phyloP scores from a whole-genome alignment of 805 yeast species.

The Yarrowia sp. region DNA sequence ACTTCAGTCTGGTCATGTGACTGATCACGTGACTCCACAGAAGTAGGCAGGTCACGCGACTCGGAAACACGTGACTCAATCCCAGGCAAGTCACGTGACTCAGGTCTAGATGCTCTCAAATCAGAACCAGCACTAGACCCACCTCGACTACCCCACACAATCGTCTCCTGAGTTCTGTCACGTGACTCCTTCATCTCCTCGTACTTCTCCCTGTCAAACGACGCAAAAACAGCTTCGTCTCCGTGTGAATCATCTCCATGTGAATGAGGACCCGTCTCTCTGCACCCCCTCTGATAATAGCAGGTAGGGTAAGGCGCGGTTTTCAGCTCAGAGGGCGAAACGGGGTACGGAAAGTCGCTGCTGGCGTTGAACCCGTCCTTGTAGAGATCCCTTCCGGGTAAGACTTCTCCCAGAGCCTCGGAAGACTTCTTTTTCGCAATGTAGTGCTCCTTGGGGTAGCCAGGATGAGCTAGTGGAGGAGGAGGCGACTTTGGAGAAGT shows the following conservation, averaged over 20 bases:
- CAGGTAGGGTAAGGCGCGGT: constrained; percentile 7
- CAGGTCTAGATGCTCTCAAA: background rate
- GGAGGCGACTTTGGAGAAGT: background rate
- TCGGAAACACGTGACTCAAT: background rate
- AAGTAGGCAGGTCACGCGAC: background rate
- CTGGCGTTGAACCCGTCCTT: too few relatives aligned
- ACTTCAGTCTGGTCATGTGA: background rate
- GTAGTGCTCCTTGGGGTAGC: constrained; percentile 14
- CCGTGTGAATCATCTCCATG: background rate
- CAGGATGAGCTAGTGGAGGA: background rate
- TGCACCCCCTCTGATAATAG: background rate
- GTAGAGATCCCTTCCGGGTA: background rate
- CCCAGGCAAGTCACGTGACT: background rate
- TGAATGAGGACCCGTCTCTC: background rate
- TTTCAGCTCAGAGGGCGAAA: background rate
- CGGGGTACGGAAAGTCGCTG: background rate
- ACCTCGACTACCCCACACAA: background rate
- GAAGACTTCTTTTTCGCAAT: background rate
- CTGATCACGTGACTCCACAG: background rate
- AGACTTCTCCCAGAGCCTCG: background rate
- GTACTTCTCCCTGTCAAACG: background rate
- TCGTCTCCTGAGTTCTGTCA: background rate
- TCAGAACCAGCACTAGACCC: background rate
- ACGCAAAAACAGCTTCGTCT: background rate
- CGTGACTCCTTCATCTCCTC: background rate